Base-by-base conservation (phyloP, 2,329 filamentous ascomycete genomes). In the Diaporthe sp. region DNA sequence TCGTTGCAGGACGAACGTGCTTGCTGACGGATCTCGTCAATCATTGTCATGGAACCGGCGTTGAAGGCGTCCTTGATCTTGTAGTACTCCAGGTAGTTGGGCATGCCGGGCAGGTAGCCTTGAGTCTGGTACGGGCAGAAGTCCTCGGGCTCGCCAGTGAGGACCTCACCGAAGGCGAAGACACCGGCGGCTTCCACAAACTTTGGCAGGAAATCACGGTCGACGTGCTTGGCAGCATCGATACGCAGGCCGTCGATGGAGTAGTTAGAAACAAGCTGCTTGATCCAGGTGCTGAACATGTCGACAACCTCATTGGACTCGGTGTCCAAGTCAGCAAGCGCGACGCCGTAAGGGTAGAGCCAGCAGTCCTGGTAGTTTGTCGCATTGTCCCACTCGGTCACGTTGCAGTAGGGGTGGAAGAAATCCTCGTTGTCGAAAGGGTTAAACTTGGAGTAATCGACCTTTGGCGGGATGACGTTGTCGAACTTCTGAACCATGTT, bases 271-370 rank as follows among this genome's bases (percentile, higher is more conserved):
- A 93, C 88, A 0, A 93, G 83, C 55, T 83, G 83, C 25, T 79
- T 80, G 77, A 94, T 85, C 92, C 92, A 94, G n/a, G 83, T 81
- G 71, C 89, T 84, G 79, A 89, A 90, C 3, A 89, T 82, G 22
- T 80, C 79, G 35, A 86, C 84, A 13, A 93, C 88, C 1, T 81
- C 80, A 0, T 82, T 70, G 39, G 85, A 83, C 55, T 88, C 85
- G 0, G 92, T 94, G 72, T 89, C 83, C 17, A 94, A 80, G 76
- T 94, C 92, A 0, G 92, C 90, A 0, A 94, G 87, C 0, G 86
- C 84, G n/a, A 90, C 86, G 22, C 84, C 86, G n/a, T 83, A 84
- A 73, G 87, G 85, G 27, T 87, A 88, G 25, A 88, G 82, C 81
- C 81, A 83, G 83, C 91, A 93, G 73, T 82, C 77, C 76, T 87